Evolutionary conservation across 306 rosid species (phyloP).

Genomic region (Luffa aegyptiaca): DNA sequence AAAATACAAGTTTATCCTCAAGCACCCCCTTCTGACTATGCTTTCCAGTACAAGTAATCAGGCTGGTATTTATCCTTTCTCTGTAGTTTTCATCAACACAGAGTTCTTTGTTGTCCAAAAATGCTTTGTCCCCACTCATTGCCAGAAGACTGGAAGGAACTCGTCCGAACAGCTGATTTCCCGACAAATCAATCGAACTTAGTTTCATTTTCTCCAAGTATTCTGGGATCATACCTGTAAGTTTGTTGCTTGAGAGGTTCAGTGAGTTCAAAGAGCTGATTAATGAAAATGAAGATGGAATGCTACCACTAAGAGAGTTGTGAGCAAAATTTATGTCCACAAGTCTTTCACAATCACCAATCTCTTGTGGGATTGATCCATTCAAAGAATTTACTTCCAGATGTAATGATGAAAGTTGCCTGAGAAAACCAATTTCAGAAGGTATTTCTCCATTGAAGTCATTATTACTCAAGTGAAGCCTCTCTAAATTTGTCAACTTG

Average conservation of each 20-base stretch:
- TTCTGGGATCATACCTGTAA: constrained; percentile 61
- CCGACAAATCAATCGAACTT: constrained; percentile 75
- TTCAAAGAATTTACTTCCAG: constrained; percentile 58
- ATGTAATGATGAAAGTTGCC: constrained; percentile 67
- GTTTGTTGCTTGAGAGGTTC: constrained; percentile 58
- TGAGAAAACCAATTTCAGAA: constrained; percentile 50
- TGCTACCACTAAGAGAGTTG: constrained; percentile 55
- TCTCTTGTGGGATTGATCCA: constrained; percentile 57
- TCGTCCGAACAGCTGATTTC: constrained; percentile 55
- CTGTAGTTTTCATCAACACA: constrained; percentile 47
- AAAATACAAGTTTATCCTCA: constrained; percentile 34
- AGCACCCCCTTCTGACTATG: constrained; percentile 22
- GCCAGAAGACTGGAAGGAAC: constrained; percentile 58
- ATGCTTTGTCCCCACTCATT: constrained; percentile 65
- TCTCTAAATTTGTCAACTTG: constrained; percentile 60
- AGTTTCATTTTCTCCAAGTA: constrained; percentile 53
- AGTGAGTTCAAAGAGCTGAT: constrained; percentile 75
- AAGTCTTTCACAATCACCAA: constrained; percentile 55
- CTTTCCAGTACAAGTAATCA: constrained; percentile 34
- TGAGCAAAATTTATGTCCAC: constrained; percentile 75
- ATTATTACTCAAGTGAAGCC: constrained; percentile 54
- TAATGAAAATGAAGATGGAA: constrained; percentile 55
- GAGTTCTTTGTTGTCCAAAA: constrained; percentile 53
- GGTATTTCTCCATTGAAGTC: constrained; percentile 66
- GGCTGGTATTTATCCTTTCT: constrained; percentile 24